Evolutionary conservation across 345 rosid species (phyloP).

Genomic region (Cochlearia excelsa): DNA sequence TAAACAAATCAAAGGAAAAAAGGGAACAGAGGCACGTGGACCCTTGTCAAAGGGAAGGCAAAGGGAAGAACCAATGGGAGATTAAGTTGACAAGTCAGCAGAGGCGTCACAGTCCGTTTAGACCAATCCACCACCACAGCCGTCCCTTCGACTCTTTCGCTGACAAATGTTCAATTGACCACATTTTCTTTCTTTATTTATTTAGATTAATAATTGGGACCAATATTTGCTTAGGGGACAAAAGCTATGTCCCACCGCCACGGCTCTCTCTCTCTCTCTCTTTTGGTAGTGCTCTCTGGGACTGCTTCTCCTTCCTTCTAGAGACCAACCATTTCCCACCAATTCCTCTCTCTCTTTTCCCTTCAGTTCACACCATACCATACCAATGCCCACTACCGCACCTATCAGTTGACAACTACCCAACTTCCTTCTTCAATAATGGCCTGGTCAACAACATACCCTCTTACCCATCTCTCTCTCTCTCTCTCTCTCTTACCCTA

Average conservation of each 20-base stretch:
- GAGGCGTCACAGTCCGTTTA: conserved; percentile 28
- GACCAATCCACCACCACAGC: conserved; percentile 36
- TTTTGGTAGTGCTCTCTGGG: conserved; percentile 30
- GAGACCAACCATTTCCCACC: conserved; percentile 36
- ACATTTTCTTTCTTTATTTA: conserved; percentile 15
- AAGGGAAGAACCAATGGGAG: conserved; percentile 21
- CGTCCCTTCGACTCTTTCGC: conserved; percentile 41
- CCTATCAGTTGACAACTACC: conserved; percentile 26
- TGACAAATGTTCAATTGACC: conserved; percentile 38
- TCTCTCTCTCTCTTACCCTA: conserved; percentile 17
- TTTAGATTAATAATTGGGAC: conserved; percentile 23
- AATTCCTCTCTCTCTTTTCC: conserved; percentile 1
- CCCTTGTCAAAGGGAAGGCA: too few species aligned
- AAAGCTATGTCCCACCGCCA: conserved; percentile 30
- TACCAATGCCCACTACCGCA: conserved; percentile 33
- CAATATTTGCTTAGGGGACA: conserved; percentile 29
- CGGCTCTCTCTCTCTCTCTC: neutral
- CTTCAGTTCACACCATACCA: conserved; percentile 37
- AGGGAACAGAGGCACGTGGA: conserved; percentile 36
- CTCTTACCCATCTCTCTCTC: neutral
- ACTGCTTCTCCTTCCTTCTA: conserved; percentile 39
- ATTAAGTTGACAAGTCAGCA: conserved; percentile 30
- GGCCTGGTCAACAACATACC: conserved; percentile 14
- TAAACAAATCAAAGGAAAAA: neutral
- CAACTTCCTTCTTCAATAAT: conserved; percentile 23